These are phyloP conservation scores for Sindora glabra DNA, from an alignment of 306 rosid genomes.

Conservation along the genomic window DNA sequence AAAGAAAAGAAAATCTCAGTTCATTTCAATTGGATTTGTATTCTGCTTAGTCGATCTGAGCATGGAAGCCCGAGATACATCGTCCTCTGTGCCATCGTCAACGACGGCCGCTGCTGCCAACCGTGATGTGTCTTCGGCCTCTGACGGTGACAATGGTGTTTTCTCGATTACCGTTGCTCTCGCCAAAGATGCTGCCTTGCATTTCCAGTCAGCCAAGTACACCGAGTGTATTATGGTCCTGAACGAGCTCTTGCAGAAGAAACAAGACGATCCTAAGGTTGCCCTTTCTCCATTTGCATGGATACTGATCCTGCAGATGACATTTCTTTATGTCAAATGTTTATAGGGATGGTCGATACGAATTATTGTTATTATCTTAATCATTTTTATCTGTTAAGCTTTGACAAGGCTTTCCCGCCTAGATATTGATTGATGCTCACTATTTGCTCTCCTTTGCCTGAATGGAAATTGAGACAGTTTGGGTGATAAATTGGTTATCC, in stretches of 20 bases:
- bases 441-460: background rate
- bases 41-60: conserved; percentile 57
- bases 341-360: background rate
- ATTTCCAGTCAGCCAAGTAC: conserved; percentile 79
- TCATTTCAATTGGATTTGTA: conserved; percentile 10
- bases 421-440: background rate
- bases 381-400: background rate
- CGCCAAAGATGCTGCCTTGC: conserved; percentile 78
- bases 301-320: background rate
- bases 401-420: background rate
- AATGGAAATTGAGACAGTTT: background rate
- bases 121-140: conserved; percentile 53
- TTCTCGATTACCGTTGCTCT: conserved; percentile 44
- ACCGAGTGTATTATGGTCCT: conserved; percentile 62
- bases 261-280: conserved; percentile 87
- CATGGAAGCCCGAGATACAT: conserved; percentile 76
- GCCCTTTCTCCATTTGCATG: background rate
- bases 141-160: conserved; percentile 57
- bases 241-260: conserved; percentile 66
- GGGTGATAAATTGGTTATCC: background rate
- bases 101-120: conserved; percentile 28
- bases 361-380: background rate
- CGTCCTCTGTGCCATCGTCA: conserved; percentile 26
- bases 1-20: conserved; percentile 11
- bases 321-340: background rate